Percentiles rank a stretch among this genome's conserved stretches.
Conservation (phyloP, 2,329 filamentous ascomycete genomes). For the Monosporascus sp. region DNA sequence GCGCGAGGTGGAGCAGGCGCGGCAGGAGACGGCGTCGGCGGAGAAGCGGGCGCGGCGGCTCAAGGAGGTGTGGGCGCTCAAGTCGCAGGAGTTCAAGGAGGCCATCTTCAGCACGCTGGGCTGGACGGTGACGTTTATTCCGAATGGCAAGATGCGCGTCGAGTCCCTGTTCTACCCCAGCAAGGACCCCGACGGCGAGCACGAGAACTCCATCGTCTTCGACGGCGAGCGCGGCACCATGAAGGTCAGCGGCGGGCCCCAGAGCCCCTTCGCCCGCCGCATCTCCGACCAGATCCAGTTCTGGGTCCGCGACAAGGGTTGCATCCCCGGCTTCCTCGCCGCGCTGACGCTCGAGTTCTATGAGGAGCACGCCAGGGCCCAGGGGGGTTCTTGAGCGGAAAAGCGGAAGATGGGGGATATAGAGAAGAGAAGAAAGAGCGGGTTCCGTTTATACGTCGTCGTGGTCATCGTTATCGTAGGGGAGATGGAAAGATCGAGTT, state of each 20-base stretch:
- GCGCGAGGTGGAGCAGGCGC: slow-evolving; percentile 68
- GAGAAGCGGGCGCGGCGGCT: slow-evolving; percentile 82
- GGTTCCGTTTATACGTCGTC: background rate
- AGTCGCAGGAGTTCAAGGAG: slow-evolving; percentile 91
- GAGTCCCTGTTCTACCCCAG: slow-evolving; percentile 79
- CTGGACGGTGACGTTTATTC: slow-evolving; percentile 92
- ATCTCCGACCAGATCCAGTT: slow-evolving; percentile 87
- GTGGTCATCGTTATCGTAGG: too few species aligned
- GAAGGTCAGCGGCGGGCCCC: slow-evolving; percentile 90
- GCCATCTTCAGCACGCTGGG: slow-evolving; percentile 87
- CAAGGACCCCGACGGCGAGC: slow-evolving; percentile 50
- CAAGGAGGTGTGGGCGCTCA: slow-evolving; percentile 87
- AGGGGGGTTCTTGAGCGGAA: slow-evolving; percentile 5
- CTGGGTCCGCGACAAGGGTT: slow-evolving; percentile 91
- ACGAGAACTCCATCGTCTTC: slow-evolving; percentile 74
- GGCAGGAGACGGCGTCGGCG: slow-evolving; percentile 62
- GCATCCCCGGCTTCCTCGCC: slow-evolving; percentile 88
- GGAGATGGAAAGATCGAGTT: too few species aligned
- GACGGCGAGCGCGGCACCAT: slow-evolving; percentile 93
- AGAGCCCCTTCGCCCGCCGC: slow-evolving; percentile 78
- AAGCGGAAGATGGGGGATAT: background rate
- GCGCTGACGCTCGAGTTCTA: slow-evolving; percentile 91
- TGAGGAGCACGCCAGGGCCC: slow-evolving; percentile 53
- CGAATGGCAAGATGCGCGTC: slow-evolving; percentile 93
- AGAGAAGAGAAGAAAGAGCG: background rate